A percentile compares a stretch with the other conserved stretches of the same genome.
phyloP scores from a whole-genome alignment of 768 basidiomycete species.

The Cystobasidiopsis lactophilus region DNA sequence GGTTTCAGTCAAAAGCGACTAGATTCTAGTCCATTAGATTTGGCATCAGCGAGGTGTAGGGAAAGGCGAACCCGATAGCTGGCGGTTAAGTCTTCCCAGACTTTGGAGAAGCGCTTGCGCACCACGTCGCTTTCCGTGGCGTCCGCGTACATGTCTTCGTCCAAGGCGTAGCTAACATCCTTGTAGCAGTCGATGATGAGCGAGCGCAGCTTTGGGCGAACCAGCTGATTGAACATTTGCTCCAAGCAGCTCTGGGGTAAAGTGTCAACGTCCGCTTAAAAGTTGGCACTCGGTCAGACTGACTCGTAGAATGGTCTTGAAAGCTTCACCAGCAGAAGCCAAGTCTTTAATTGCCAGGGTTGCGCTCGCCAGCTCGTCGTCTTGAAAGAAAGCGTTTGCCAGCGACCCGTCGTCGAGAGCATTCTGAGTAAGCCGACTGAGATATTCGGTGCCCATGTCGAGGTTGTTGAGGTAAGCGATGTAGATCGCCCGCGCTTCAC shows the following conservation, averaged over 20 bases:
- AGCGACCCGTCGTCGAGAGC: background rate
- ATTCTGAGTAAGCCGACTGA: slow-evolving; percentile 45
- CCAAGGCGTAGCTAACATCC: slow-evolving; percentile 66
- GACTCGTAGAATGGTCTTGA: slow-evolving; percentile 55
- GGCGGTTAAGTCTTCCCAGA: slow-evolving; percentile 66
- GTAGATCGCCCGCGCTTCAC: slow-evolving; percentile 55
- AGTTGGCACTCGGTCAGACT: background rate
- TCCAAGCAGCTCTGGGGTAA: slow-evolving; percentile 53
- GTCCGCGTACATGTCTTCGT: slow-evolving; percentile 62
- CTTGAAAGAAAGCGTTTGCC: slow-evolving; percentile 10
- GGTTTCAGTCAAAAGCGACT: slow-evolving; percentile 69
- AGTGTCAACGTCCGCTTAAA: background rate
- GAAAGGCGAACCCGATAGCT: slow-evolving; percentile 40
- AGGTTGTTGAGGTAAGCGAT: slow-evolving; percentile 82
- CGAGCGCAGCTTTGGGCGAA: slow-evolving; percentile 64
- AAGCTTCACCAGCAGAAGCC: slow-evolving; percentile 27
- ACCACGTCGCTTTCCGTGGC: slow-evolving; percentile 72
- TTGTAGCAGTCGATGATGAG: slow-evolving; percentile 72
- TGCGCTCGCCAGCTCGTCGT: slow-evolving; percentile 11
- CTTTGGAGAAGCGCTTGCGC: slow-evolving; percentile 68
- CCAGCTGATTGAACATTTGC: slow-evolving; percentile 82
- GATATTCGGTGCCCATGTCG: slow-evolving; percentile 72
- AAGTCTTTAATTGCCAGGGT: slow-evolving; percentile 8
- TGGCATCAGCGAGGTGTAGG: background rate
- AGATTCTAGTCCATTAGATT: background rate